phyloP scores from a whole-genome alignment of 768 basidiomycete genomes.

The Boletus rufocinnamomeus region DNA sequence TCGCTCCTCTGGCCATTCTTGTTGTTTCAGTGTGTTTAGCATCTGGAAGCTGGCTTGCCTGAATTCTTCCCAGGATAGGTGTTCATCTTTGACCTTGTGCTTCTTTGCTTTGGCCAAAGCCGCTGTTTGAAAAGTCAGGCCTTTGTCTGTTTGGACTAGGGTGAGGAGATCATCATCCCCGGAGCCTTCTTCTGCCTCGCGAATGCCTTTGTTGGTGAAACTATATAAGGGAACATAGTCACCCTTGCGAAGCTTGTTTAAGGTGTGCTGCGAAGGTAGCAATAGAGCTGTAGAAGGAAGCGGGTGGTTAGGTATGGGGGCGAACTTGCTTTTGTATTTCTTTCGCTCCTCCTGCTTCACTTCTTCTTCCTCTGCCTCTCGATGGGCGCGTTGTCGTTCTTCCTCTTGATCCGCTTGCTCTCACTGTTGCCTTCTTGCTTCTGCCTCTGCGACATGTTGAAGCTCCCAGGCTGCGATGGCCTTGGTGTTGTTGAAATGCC shows the following conservation, averaged over 20 bases:
- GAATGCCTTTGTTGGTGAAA: background rate
- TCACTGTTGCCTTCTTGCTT: rapidly evolving
- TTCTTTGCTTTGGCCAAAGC: background rate
- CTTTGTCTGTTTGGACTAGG: background rate
- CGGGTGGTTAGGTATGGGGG: rapidly evolving
- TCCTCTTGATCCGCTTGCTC: background rate
- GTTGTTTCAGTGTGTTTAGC: background rate
- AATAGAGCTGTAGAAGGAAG: rapidly evolving
- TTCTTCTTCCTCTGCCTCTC: background rate
- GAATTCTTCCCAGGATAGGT: background rate
- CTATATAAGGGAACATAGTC: background rate
- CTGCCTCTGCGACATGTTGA: rapidly evolving
- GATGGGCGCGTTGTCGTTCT: rapidly evolving
- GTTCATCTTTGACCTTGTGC: background rate
- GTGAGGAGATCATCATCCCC: background rate
- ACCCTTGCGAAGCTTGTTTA: background rate
- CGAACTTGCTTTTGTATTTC: background rate
- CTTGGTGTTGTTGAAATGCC: background rate
- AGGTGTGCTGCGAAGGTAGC: rapidly evolving
- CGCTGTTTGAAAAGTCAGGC: rapidly evolving
- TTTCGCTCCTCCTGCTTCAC: background rate
- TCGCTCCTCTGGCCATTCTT: background rate
- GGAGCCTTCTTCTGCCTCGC: background rate
- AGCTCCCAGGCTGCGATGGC: background rate
- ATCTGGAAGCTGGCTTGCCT: background rate